phyloP scores from a whole-genome alignment of 139 green algal species.

The Coelastrella sp. region DNA sequence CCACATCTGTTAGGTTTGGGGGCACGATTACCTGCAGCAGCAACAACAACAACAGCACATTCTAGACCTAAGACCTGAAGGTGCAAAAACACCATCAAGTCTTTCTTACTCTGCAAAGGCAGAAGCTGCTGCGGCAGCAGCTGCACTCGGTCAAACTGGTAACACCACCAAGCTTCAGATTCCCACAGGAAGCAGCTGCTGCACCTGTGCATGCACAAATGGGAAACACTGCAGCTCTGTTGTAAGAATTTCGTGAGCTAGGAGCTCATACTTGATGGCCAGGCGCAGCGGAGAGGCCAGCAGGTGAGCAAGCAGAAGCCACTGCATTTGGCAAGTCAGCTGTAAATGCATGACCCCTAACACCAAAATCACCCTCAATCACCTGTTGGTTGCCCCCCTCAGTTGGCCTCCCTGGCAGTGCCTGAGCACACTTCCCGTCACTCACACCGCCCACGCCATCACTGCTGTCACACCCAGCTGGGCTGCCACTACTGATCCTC shows the following conservation, averaged over 20 bases:
- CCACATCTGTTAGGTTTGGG: not conserved
- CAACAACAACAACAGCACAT: not conserved
- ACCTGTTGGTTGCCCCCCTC: slow-evolving; percentile 31
- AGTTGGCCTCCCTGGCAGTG: not conserved
- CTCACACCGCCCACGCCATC: not conserved
- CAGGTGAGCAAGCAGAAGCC: not conserved
- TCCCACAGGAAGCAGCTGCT: no score
- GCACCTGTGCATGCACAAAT: no score
- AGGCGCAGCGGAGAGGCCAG: no score
- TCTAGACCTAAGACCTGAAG: not conserved
- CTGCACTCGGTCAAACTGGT: not conserved
- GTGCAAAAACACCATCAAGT: no score
- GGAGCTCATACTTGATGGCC: no score
- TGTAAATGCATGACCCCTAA: not conserved
- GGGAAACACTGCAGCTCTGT: no score
- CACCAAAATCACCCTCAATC: not conserved
- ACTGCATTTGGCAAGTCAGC: no score
- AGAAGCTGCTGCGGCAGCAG: not conserved
- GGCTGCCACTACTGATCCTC: not conserved
- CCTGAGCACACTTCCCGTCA: slow-evolving; percentile 13
- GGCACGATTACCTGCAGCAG: slow-evolving; percentile 32
- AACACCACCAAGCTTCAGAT: no score
- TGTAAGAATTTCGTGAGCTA: no score
- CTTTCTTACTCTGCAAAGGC: not conserved
- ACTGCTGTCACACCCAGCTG: not conserved